These are phyloP conservation scores for Elymus sibiricus DNA, from an alignment of 176 grass and related monocot genomes.

Conservation along the genomic window DNA sequence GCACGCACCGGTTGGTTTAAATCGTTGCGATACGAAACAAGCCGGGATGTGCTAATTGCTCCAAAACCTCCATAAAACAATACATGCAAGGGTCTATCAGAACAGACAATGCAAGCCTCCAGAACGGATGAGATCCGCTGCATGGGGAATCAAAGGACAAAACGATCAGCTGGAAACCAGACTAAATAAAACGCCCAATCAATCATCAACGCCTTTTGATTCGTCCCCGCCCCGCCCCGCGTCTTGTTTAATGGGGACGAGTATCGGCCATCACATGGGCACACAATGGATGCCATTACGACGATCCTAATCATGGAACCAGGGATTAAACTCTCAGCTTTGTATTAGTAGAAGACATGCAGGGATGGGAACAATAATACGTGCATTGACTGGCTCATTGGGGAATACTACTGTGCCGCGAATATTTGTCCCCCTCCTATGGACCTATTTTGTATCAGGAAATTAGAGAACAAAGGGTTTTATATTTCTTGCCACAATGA, in stretches of 20 bases:
- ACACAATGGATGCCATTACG: constrained; percentile 34
- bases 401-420: constrained; percentile 28
- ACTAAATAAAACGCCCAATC: constrained; percentile 38
- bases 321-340: constrained; percentile 24
- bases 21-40: constrained; percentile 6
- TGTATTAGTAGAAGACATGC: constrained; percentile 15
- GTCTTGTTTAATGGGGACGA: constrained; percentile 33
- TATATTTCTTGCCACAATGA: constrained; percentile 8
- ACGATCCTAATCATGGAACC: constrained; percentile 47
- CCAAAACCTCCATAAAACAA: constrained; percentile 15
- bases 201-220: constrained; percentile 37
- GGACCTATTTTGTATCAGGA: background rate
- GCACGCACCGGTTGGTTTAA: background rate
- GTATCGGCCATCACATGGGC: constrained; percentile 47
- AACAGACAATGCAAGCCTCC: constrained; percentile 50
- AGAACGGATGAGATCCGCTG: constrained; percentile 43
- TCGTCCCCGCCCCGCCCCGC: background rate
- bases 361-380: constrained; percentile 36
- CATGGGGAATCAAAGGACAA: constrained; percentile 54
- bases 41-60: constrained; percentile 25
- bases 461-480: background rate
- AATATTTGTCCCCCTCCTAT: constrained; percentile 28
- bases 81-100: background rate
- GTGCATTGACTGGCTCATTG: constrained; percentile 35
- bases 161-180: constrained; percentile 37